Evolutionary conservation across 192 early-diverging fungal genomes (phyloP).

Genomic region (Coemansia sp.): DNA sequence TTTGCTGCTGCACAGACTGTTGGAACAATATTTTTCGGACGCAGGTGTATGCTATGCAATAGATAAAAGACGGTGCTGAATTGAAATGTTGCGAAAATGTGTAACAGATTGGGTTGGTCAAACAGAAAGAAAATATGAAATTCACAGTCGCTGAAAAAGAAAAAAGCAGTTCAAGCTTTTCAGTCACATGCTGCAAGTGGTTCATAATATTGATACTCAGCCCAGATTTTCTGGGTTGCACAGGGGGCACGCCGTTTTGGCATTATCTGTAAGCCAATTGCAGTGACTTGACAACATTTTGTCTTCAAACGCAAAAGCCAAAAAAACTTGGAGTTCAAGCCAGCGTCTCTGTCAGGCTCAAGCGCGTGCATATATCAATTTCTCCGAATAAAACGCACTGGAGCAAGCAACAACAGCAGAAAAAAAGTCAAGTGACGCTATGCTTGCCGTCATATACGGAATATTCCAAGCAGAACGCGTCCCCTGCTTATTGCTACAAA

Average conservation of each 20-base stretch:
- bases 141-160: background rate
- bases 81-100: background rate
- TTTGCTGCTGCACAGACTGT: background rate
- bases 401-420: background rate
- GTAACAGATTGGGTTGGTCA: too few relatives aligned
- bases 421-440: conserved; percentile 5
- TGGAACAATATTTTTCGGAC: background rate
- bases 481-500: too few relatives aligned
- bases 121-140: background rate
- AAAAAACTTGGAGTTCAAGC: too few relatives aligned
- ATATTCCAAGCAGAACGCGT: too few relatives aligned
- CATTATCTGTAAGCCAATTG: too few relatives aligned
- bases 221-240: too few relatives aligned
- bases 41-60: background rate
- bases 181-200: background rate
- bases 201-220: background rate
- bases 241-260: too few relatives aligned
- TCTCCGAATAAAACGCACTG: background rate
- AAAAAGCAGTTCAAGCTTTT: background rate
- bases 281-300: background rate
- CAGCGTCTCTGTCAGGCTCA: too few relatives aligned
- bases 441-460: background rate
- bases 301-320: too few relatives aligned
- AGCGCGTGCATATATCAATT: background rate
- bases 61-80: background rate